Conservation (phyloP, 1,139 yeast species). For the Taphrina sp. region DNA sequence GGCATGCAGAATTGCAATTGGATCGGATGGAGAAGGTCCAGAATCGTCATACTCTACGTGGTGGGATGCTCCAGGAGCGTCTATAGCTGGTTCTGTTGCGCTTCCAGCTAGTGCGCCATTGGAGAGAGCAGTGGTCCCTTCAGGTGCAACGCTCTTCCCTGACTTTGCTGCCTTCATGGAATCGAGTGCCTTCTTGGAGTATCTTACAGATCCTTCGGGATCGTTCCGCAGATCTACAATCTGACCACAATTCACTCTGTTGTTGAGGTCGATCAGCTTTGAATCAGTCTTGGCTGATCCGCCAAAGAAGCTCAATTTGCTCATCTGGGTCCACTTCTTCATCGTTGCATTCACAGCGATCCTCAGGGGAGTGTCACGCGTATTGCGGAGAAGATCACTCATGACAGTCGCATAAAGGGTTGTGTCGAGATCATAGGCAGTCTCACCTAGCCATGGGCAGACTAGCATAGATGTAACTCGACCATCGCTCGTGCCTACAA, state of each 20-base stretch:
- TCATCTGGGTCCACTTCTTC: constrained; percentile 16
- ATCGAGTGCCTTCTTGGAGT: constrained; percentile 14
- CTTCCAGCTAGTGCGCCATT: background rate
- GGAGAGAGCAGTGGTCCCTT: background rate
- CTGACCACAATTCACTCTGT: constrained; percentile 13
- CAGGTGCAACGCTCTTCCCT: background rate
- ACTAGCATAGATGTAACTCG: constrained; percentile 7
- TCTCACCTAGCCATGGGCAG: constrained; percentile 20
- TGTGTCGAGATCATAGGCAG: constrained; percentile 18
- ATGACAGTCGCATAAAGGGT: constrained; percentile 17
- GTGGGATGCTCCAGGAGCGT: background rate
- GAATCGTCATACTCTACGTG: background rate
- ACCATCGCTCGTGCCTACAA: constrained; percentile 30
- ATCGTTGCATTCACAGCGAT: constrained; percentile 21
- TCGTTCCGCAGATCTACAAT: constrained; percentile 21
- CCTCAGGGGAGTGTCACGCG: constrained; percentile 19
- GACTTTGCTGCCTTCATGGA: background rate
- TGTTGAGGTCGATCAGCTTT: constrained; percentile 18
- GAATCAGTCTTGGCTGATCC: constrained; percentile 8
- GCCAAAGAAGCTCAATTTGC: constrained; percentile 1
- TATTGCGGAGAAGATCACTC: constrained; percentile 23
- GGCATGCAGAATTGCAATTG: background rate
- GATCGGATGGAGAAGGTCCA: background rate
- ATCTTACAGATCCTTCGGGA: constrained; percentile 17
- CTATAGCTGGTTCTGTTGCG: constrained; percentile 2